A percentile compares a stretch with the other conserved stretches of the same genome.
Conservation (phyloP, 2,329 filamentous ascomycete species). For the Penicillium fuscoglaucum region DNA sequence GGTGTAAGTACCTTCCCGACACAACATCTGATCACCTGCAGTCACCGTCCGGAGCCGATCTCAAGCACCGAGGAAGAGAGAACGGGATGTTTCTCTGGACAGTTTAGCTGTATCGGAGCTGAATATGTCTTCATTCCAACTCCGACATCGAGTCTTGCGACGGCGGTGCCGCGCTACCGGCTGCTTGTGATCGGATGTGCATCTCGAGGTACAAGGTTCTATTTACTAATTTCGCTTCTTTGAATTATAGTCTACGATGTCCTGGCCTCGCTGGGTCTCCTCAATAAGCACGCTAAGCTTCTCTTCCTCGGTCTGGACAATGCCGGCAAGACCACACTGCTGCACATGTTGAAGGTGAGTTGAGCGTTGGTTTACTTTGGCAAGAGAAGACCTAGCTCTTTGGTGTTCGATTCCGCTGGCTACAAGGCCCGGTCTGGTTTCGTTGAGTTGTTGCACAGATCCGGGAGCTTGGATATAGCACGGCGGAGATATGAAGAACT, state of each 20-base stretch:
- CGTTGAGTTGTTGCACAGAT: background rate
- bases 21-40: slow-evolving; percentile 8
- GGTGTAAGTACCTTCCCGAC: slow-evolving; percentile 64
- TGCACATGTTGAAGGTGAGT: slow-evolving; percentile 92
- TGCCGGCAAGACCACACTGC: slow-evolving; percentile 87
- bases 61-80: background rate
- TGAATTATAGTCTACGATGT: slow-evolving; percentile 74
- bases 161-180: slow-evolving; percentile 13
- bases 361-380: background rate
- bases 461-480: background rate
- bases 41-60: background rate
- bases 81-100: background rate
- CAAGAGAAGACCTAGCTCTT: background rate
- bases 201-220: background rate
- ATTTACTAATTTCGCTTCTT: slow-evolving; percentile 13
- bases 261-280: slow-evolving; percentile 78
- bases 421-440: background rate
- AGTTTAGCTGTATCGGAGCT: background rate
- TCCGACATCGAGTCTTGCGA: background rate
- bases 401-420: too few relatives aligned
- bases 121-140: background rate
- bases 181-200: slow-evolving; percentile 12
- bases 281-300: slow-evolving; percentile 96
- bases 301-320: slow-evolving; percentile 92
- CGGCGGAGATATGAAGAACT: background rate